Base-by-base conservation (phyloP, 2,329 filamentous ascomycete species). In the Cladobotryum protrusum region DNA sequence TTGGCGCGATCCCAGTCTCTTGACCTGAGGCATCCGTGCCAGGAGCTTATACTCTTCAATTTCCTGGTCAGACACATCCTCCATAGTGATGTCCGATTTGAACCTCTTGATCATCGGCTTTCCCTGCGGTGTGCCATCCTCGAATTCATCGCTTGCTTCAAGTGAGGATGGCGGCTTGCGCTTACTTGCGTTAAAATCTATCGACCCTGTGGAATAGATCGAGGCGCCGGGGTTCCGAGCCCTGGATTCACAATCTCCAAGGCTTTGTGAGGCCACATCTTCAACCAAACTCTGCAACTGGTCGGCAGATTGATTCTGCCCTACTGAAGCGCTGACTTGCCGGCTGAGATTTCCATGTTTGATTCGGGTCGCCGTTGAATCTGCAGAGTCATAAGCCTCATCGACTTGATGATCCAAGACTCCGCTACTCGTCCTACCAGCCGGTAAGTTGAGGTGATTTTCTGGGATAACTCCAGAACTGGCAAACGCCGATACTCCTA, bases 51-150 rank as follows among this genome's bases (percentile, higher is more conserved):
- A 70, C 51, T 81, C 76, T 32, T 69, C 67, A 8, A 72, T 54
- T 2, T 68, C 59, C 12, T 67, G 61, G 17, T 69, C 62, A 6
- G 64, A 54, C 13, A 67, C 37, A 3, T 61, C 55, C 15, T 71
- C 69, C 15, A 72, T 61, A 37, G 71, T 67, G 3, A 62, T 65
- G 45, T 76, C 73, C 1, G 79, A 81, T 54, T 77, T 78, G 14
- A 81, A 66, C 56, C 78, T 68, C 60, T 83, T 83, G 61, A 81
- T 73, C 0, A 68, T 72, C 3, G 77, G 76, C 53, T 77, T 76
- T 37, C 65, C 63, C 2, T 59, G 59, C 2, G 60, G 57, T 4
- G 56, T 62, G 43, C 58, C 63, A 43, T 77, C 74, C 43, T 77
- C 75, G 44, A 70, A 72, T 52, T 81, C 78, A 45, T 78, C 78